A percentile compares a stretch with the other conserved stretches of the same genome.
Evolutionary conservation across 306 rosid genomes (phyloP).

Genomic region (Herpetospermum pedunculosum): DNA sequence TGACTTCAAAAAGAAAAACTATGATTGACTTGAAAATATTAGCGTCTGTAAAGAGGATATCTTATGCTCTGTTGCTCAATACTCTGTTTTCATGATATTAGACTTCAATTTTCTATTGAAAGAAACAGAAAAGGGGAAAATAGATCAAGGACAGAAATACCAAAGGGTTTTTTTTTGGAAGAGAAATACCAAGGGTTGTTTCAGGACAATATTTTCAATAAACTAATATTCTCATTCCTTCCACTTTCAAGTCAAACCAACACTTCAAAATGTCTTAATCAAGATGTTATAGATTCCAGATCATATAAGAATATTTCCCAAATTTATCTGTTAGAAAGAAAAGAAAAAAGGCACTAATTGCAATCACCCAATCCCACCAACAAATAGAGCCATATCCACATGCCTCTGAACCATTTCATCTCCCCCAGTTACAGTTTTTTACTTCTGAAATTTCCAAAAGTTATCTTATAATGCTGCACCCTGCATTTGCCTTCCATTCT

Average conservation of each 20-base stretch:
- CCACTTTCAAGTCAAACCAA: not conserved
- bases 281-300: not conserved
- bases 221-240: not conserved
- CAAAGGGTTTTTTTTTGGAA: not conserved
- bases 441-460: not conserved
- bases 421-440: not conserved
- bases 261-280: not conserved
- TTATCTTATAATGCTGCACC: not conserved
- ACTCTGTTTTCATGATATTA: not conserved
- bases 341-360: not conserved
- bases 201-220: not conserved
- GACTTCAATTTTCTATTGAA: not conserved
- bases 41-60: not conserved
- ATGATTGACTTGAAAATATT: not conserved
- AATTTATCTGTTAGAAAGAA: not conserved
- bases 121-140: not conserved
- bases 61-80: not conserved
- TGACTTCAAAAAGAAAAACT: too few species aligned
- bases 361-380: not conserved
- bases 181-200: not conserved
- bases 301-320: not conserved
- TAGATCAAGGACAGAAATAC: not conserved
- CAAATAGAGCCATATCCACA: not conserved
- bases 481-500: slow-evolving; percentile 1
- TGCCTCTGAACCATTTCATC: not conserved